Evolutionary conservation across 768 basidiomycete genomes (phyloP).

Genomic region (Pleurotus citrinopileatus): DNA sequence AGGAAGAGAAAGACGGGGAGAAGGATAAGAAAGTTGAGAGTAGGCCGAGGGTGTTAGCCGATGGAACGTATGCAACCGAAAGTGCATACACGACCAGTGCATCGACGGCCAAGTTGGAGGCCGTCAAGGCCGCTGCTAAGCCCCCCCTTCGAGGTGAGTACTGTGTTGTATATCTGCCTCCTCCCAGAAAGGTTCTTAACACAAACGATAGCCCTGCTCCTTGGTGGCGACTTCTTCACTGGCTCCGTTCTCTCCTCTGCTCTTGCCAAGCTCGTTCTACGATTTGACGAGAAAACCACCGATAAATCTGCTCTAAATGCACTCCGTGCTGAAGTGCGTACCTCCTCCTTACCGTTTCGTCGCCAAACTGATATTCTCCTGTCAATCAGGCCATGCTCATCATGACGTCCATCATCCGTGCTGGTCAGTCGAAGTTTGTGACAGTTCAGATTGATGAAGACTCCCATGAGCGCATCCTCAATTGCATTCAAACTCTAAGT

Average conservation of each 20-base stretch:
- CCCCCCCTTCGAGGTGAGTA: conserved; percentile 80
- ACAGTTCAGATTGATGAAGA: conserved; percentile 98
- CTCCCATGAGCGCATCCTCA: conserved; percentile 93
- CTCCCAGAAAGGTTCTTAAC: conserved; percentile 3
- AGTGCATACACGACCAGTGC: conserved; percentile 70
- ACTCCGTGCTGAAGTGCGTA: conserved; percentile 78
- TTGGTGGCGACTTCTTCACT: conserved; percentile 97
- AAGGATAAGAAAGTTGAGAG: conserved; percentile 46
- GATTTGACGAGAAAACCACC: conserved; percentile 56
- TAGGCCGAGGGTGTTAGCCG: conserved; percentile 82
- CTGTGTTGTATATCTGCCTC: neutral
- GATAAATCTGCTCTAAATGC: conserved; percentile 55
- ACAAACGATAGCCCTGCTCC: conserved; percentile 62
- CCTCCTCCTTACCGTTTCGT: neutral
- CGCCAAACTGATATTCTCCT: neutral
- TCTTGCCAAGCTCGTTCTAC: conserved; percentile 86
- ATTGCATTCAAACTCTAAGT: conserved; percentile 92
- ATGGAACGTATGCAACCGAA: conserved; percentile 98
- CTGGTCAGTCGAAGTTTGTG: conserved; percentile 95
- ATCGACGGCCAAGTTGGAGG: conserved; percentile 65
- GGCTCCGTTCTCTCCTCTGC: conserved; percentile 87
- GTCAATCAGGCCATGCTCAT: conserved; percentile 82
- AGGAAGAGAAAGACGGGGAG: conserved; percentile 44
- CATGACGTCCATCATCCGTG: conserved; percentile 95
- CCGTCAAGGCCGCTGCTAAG: conserved; percentile 83